Evolutionary conservation across 2,329 filamentous ascomycete genomes (phyloP), one percentile per base, ranked within the genome.

Genomic region (Periconia digitata): DNA sequence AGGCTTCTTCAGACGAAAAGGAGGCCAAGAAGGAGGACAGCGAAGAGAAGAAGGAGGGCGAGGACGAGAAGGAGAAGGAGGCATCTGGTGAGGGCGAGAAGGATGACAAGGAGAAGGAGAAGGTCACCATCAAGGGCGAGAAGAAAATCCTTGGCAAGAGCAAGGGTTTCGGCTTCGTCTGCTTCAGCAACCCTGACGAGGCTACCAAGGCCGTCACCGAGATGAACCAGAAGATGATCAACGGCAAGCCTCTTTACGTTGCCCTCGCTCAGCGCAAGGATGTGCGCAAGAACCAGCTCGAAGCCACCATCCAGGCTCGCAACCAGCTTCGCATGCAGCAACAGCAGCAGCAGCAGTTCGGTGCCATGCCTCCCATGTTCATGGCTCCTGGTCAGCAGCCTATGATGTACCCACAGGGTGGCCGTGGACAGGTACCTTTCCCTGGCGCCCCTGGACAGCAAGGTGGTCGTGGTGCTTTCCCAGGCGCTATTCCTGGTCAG

Each of bases 211-310:
- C 94, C 58, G 92, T 99, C 58, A 91, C 92, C 53, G 94, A 99
- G 77, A 96, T 97, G 90, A 99, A 99, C 82, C 92, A 97, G 82
- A 91, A 94, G 76, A 99, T 99, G 94, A 82, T 97, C 62, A 88
- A 92, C 74, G 84, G 84, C 79, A 99, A 99, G 85, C 94, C 94
- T 49, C 83, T 99, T 53, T 99, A 99, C 72, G 94, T 99, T 67
- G 94, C 94, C 64, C 85, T 99, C 59, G 94, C 94, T 58, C 94
- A 99, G 83, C 92, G 94, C 78, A 99, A 99, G 85, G 94, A 99
- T 77, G 92, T 99, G 67, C 92, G 94, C 77, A 96, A 96, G 85
- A 96, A 86, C 80, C 94, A 97, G 58, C 90, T 99, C 63, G 94
- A 99, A 82, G 92, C 92, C 67, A 96, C 90, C 77, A 99, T 99